Evolutionary conservation across 176 grass and related monocot species (phyloP).

Genomic region (Thinopyrum elongatum): DNA sequence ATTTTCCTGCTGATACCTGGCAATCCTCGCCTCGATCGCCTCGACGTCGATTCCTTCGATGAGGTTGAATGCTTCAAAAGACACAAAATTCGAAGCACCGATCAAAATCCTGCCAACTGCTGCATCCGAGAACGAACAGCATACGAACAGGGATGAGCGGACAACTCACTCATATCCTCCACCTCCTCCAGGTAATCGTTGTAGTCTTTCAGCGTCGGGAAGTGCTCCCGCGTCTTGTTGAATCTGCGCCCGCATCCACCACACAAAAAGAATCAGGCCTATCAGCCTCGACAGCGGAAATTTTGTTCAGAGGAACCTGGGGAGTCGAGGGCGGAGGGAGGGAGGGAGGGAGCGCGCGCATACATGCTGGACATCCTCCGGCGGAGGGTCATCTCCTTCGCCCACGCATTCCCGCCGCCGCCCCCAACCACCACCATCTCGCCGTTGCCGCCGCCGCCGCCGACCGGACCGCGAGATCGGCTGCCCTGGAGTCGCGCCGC

Average conservation of each 20-base stretch:
- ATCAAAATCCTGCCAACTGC: slow-evolving; percentile 3
- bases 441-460: background rate
- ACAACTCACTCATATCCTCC: slow-evolving; percentile 87
- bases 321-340: background rate
- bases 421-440: slow-evolving; percentile 42
- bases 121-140: background rate
- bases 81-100: background rate
- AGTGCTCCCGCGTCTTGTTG: slow-evolving; percentile 84
- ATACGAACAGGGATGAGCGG: background rate
- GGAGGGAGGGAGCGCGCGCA: background rate
- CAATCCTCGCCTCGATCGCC: slow-evolving; percentile 75
- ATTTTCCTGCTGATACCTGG: slow-evolving; percentile 79
- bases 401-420: slow-evolving; percentile 29
- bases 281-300: background rate
- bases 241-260: slow-evolving; percentile 48
- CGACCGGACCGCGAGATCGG: slow-evolving; percentile 3
- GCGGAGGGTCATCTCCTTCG: slow-evolving; percentile 60
- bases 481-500: background rate
- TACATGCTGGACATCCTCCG: slow-evolving; percentile 69
- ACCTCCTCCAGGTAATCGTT: slow-evolving; percentile 98
- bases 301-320: background rate
- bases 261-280: background rate
- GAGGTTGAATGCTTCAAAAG: slow-evolving; percentile 67
- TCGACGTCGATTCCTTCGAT: slow-evolving; percentile 74
- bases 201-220: slow-evolving; percentile 76